Conservation (phyloP, 2,329 filamentous ascomycete species). For the Paecilomyces variotii region DNA sequence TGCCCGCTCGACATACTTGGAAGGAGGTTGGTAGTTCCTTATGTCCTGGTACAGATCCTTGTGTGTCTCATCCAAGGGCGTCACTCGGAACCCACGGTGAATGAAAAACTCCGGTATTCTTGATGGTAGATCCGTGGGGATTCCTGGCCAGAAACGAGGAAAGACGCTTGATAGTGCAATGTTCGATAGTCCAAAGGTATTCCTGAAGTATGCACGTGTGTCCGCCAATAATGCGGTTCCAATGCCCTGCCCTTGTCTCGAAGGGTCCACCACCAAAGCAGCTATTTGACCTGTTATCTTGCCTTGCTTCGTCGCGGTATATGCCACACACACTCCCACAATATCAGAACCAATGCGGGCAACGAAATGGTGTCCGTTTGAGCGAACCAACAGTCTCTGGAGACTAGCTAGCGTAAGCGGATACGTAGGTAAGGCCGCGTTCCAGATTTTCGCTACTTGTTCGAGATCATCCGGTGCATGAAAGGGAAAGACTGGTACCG, state of each 20-base stretch:
- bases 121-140: slow-evolving; percentile 31
- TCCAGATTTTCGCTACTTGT: slow-evolving; percentile 25
- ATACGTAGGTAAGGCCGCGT: slow-evolving; percentile 30
- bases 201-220: slow-evolving; percentile 18
- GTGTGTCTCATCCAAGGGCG: slow-evolving; percentile 14
- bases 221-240: slow-evolving; percentile 29
- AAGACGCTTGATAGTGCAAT: slow-evolving; percentile 25
- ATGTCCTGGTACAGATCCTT: slow-evolving; percentile 37
- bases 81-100: slow-evolving; percentile 32
- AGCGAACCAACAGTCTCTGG: slow-evolving; percentile 16
- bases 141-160: slow-evolving; percentile 41
- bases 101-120: slow-evolving; percentile 32
- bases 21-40: slow-evolving; percentile 23
- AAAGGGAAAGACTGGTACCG: slow-evolving; percentile 11
- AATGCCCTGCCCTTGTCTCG: slow-evolving; percentile 29
- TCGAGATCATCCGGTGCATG: slow-evolving; percentile 18
- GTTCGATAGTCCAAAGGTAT: slow-evolving; percentile 14
- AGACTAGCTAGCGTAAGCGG: slow-evolving; percentile 20
- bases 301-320: slow-evolving; percentile 16
- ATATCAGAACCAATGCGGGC: slow-evolving; percentile 18
- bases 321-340: slow-evolving; percentile 33
- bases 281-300: slow-evolving; percentile 24
- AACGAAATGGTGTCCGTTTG: slow-evolving; percentile 26
- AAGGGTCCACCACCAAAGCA: slow-evolving; percentile 28
- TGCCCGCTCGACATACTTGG: slow-evolving; percentile 28